phyloP scores from a whole-genome alignment of 495 filamentous ascomycete species.

The Filosporella fistucella region DNA sequence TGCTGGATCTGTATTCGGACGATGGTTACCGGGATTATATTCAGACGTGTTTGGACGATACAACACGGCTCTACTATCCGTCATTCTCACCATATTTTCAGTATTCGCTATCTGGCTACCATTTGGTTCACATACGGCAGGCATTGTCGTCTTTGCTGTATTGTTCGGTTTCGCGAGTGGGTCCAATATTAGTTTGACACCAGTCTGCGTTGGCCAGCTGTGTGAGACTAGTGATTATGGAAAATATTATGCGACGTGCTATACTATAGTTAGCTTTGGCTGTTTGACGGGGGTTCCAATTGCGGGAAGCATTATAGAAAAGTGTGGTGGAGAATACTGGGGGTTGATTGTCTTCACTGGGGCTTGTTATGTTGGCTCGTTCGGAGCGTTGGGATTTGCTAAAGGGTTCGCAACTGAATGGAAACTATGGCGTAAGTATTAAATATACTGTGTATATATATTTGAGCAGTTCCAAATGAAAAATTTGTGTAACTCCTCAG shows the following conservation, averaged over 20 bases:
- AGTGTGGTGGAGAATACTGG: constrained; percentile 30
- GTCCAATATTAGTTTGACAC: constrained; percentile 76
- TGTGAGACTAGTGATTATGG: constrained; percentile 83
- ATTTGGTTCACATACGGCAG: constrained; percentile 45
- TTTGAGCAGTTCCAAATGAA: too few relatives aligned
- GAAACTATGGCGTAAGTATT: not conserved
- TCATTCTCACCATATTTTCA: constrained; percentile 63
- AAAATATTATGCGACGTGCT: constrained; percentile 76
- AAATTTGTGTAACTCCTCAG: too few relatives aligned
- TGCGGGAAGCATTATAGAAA: constrained; percentile 65
- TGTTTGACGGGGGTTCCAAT: constrained; percentile 88
- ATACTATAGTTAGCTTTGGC: constrained; percentile 83
- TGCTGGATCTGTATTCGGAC: constrained; percentile 62
- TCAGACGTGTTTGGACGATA: constrained; percentile 56
- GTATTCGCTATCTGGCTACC: constrained; percentile 74
- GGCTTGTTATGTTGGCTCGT: constrained; percentile 8
- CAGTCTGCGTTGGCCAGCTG: constrained; percentile 86
- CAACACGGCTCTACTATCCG: constrained; percentile 53
- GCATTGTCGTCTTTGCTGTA: constrained; percentile 66
- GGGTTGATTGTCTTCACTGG: constrained; percentile 18
- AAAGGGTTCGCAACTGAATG: constrained; percentile 7
- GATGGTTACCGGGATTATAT: constrained; percentile 58
- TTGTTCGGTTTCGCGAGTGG: constrained; percentile 83
- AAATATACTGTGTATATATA: too few relatives aligned
- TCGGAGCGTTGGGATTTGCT: constrained; percentile 8